Evolutionary conservation across 208 protist species (phyloP), one percentile per base, ranked within the genome.

Genomic region (Acanthamoeba sp.): DNA sequence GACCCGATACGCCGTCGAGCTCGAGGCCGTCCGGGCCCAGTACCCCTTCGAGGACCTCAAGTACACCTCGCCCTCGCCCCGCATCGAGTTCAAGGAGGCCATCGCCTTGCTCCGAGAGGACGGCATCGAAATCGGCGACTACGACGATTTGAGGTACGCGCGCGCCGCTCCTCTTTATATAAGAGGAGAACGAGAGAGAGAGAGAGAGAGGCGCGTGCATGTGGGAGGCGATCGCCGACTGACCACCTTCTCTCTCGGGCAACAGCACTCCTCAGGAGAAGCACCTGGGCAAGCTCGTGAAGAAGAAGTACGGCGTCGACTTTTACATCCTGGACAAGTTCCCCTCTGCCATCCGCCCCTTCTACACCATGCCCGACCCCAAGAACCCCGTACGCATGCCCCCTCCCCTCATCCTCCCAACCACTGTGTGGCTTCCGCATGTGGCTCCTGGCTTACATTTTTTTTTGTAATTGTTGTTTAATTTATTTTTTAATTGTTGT

Each of bases 361-460:
- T 99, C 98, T 99, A 99, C 98, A 99, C 99, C 36, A 99, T 99
- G 99, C 98, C 98, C 50, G 98, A 99, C 97, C 97, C 98, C 55
- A 97, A 98, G 88, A 97, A 99, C 95, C 88, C 94, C 27, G 45
- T 96, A 66, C 29, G 95, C 96, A 1, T 90, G 9, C 55, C 50
- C 55, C 1, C 14, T 24, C 22, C 71, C 3, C 55, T 89, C n/a
- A 3, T 18, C n/a, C 57, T 29, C 16, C 16, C 16, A 29, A 10
- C 52, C 52, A 24, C 52, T 20, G 52, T 59, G 52, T 59, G 29
- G 16, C 9, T 9, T 32, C 64, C 9, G 64, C 64, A 73, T 14
- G 10, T 73, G n/a, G 12, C 64, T n/a, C n/a, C n/a, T n/a, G n/a
- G n/a, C n/a, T n/a, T n/a, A 55, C 48, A 6, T 16, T 55, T 16